A percentile compares a stretch with the other conserved stretches of the same genome.
Conservation (phyloP, 2,329 filamentous ascomycete species). For the Pestalotiopsis sp. region DNA sequence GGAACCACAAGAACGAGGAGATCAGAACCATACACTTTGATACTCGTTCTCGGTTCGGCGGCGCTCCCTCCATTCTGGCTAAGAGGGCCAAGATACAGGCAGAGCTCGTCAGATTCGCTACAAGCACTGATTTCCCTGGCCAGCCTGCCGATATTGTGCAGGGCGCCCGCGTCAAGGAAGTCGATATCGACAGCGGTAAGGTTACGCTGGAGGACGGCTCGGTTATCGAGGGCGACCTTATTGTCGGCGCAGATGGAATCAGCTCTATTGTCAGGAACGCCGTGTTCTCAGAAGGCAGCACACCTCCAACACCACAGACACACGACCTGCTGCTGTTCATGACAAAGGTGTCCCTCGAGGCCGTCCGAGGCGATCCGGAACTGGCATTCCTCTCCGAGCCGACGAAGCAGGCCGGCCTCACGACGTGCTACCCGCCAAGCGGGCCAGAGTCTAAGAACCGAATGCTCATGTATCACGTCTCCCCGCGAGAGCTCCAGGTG, state of each 20-base stretch:
- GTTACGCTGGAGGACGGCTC: not conserved
- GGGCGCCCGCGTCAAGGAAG: not conserved
- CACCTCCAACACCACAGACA: not conserved
- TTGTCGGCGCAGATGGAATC: constrained; percentile 14
- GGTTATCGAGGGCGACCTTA: not conserved
- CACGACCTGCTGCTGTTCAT: constrained; percentile 19
- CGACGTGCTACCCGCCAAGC: constrained; percentile 14
- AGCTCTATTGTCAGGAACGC: constrained; percentile 4
- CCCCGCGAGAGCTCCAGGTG: constrained; percentile 20
- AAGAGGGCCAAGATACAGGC: constrained; percentile 23
- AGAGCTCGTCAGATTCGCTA: constrained; percentile 25
- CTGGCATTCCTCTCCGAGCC: constrained; percentile 23
- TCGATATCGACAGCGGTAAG: constrained; percentile 1
- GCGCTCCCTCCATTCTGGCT: constrained; percentile 21
- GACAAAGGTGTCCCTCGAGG: constrained; percentile 20
- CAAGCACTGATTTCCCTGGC: constrained; percentile 9
- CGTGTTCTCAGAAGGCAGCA: not conserved
- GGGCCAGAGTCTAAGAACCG: constrained; percentile 18
- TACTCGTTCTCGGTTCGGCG: constrained; percentile 21
- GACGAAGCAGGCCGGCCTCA: constrained; percentile 20
- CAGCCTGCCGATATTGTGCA: constrained; percentile 3
- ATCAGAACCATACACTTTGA: constrained; percentile 23
- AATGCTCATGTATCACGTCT: constrained; percentile 25
- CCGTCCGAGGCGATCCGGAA: constrained; percentile 18
- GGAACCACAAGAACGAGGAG: constrained; percentile 21